phyloP scores from a whole-genome alignment of 345 rosid species.

The Sapria himalayana region DNA sequence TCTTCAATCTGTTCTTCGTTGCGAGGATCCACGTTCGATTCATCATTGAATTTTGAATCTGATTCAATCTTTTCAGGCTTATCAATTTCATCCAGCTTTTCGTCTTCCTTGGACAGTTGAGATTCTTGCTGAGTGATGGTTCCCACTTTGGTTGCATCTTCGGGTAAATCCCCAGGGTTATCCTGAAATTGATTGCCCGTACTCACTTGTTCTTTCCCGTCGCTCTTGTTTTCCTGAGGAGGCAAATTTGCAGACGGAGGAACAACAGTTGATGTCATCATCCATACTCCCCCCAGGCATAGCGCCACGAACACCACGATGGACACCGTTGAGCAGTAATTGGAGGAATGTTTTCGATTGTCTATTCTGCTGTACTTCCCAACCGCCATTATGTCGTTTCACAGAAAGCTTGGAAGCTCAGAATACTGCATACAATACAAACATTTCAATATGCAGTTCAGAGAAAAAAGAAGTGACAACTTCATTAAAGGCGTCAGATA shows the following conservation, averaged over 20 bases:
- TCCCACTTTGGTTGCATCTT: slow-evolving; percentile 44
- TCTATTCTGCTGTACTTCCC: slow-evolving; percentile 63
- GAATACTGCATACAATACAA: no score
- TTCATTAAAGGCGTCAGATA: no score
- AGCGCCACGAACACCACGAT: slow-evolving; percentile 68
- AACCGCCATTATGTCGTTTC: slow-evolving; percentile 33
- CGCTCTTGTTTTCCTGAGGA: slow-evolving; percentile 33
- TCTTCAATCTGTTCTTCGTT: slow-evolving; percentile 12
- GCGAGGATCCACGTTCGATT: slow-evolving; percentile 10
- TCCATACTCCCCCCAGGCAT: slow-evolving; percentile 90
- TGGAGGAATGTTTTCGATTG: slow-evolving; percentile 35
- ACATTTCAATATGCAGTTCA: no score
- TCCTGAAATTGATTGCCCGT: slow-evolving; percentile 35
- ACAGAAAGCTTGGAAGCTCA: no score
- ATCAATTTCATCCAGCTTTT: no score
- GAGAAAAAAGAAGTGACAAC: no score
- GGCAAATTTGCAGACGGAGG: slow-evolving; percentile 39
- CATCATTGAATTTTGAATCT: slow-evolving; percentile 20
- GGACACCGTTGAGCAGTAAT: slow-evolving; percentile 65
- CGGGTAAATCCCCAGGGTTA: slow-evolving; percentile 40
- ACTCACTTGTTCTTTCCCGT: slow-evolving; percentile 23
- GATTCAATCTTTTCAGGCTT: slow-evolving; percentile 17
- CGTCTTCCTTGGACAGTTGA: no score
- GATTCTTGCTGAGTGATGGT: no score
- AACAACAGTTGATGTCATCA: slow-evolving; percentile 70